phyloP scores from a whole-genome alignment of 2,329 filamentous ascomycete genomes.

The Incumbomyces lentus region DNA sequence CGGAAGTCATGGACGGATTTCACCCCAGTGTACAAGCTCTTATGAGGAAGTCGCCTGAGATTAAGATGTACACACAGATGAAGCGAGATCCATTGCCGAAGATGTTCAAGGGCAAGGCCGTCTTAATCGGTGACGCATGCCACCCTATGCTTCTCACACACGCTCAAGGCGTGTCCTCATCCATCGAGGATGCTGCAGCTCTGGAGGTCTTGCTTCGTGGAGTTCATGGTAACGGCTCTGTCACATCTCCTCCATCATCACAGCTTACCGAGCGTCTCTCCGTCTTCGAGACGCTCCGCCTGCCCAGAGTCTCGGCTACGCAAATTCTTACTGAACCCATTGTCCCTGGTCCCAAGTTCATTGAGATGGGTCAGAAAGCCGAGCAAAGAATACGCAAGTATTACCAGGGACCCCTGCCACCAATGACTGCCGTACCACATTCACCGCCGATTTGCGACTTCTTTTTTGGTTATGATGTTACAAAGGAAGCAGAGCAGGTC shows the following conservation, averaged over 20 bases:
- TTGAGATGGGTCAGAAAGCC: constrained; percentile 17
- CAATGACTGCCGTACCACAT: constrained; percentile 17
- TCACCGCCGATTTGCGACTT: constrained; percentile 18
- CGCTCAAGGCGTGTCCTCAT: constrained; percentile 19
- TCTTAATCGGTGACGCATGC: constrained; percentile 52
- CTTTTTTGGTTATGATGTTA: constrained; percentile 20
- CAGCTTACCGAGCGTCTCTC: constrained; percentile 15
- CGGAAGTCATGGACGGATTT: constrained; percentile 18
- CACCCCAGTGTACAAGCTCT: constrained; percentile 18
- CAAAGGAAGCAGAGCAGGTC: constrained; percentile 13
- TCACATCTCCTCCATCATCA: constrained; percentile 10
- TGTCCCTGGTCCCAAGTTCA: constrained; percentile 17
- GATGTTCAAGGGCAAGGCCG: constrained; percentile 46
- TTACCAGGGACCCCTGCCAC: constrained; percentile 19
- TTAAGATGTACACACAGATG: constrained; percentile 22
- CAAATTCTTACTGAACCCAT: constrained; percentile 20
- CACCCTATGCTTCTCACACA: constrained; percentile 20
- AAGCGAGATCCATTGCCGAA: constrained; percentile 18
- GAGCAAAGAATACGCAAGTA: constrained; percentile 18
- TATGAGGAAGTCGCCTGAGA: constrained; percentile 17
- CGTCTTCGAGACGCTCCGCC: constrained; percentile 16
- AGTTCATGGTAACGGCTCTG: constrained; percentile 10
- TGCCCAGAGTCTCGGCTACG: constrained; percentile 17
- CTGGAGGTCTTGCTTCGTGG: constrained; percentile 18
- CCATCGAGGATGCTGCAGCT: constrained; percentile 20